These are phyloP conservation scores for Cladophialophora yegresii DNA, from an alignment of 2,329 filamentous ascomycete species.

Conservation along the genomic window DNA sequence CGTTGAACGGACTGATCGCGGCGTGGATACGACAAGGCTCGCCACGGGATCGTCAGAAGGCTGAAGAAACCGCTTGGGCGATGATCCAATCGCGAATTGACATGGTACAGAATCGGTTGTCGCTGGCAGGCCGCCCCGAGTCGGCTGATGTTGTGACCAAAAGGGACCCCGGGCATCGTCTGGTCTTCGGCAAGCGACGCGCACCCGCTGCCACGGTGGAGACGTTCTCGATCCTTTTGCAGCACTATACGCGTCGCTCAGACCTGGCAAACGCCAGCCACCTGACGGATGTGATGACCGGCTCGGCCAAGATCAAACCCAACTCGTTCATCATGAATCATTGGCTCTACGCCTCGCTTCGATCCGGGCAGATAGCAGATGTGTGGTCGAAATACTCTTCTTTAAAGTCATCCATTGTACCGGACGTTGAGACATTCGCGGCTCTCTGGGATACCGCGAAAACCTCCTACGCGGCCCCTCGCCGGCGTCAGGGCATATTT, in stretches of 20 bases:
- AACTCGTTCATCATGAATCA: conserved; percentile 80
- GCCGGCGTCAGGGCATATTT: conserved; percentile 51
- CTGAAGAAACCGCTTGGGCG: conserved; percentile 70
- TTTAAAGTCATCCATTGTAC: conserved; percentile 56
- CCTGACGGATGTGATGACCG: conserved; percentile 63
- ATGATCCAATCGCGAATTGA: conserved; percentile 72
- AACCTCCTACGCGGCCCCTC: conserved; percentile 52
- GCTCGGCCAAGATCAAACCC: conserved; percentile 63
- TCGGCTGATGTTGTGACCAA: conserved; percentile 2
- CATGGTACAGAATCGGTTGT: conserved; percentile 54
- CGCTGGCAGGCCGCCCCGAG: background rate
- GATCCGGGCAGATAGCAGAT: conserved; percentile 57
- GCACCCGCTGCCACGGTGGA: conserved; percentile 68
- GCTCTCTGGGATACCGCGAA: conserved; percentile 63
- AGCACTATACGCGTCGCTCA: conserved; percentile 67
- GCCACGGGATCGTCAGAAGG: conserved; percentile 58
- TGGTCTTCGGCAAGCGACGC: conserved; percentile 45
- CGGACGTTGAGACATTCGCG: conserved; percentile 69
- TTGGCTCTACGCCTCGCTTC: conserved; percentile 67
- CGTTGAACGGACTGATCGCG: conserved; percentile 79
- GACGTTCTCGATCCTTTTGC: conserved; percentile 73
- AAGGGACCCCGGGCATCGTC: conserved; percentile 29
- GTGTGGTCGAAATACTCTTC: conserved; percentile 60
- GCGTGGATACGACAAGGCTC: conserved; percentile 70
- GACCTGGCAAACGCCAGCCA: conserved; percentile 60